These are phyloP conservation scores for Priceomyces haplophilus DNA, from an alignment of 805 yeast species.

Conservation along the genomic window DNA sequence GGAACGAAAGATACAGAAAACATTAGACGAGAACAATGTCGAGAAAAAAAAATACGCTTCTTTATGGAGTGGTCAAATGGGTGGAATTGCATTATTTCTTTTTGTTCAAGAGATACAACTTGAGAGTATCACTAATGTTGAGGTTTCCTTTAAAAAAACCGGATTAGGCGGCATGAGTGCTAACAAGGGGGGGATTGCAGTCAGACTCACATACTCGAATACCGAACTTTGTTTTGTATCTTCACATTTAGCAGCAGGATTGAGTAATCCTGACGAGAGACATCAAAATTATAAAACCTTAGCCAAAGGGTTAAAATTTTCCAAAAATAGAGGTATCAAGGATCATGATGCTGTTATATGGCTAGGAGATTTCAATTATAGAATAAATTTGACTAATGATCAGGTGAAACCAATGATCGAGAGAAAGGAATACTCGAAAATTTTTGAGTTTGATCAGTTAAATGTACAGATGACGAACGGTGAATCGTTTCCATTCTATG, in stretches of 20 bases:
- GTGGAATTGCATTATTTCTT: constrained; percentile 74
- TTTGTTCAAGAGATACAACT: constrained; percentile 57
- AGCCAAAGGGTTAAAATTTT: constrained; percentile 62
- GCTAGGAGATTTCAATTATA: constrained; percentile 93
- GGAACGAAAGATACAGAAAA: constrained; percentile 59
- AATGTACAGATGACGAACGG: constrained; percentile 65
- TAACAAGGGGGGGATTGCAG: constrained; percentile 76
- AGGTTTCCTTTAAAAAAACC: constrained; percentile 78
- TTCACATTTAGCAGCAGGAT: constrained; percentile 93
- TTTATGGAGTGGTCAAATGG: constrained; percentile 76
- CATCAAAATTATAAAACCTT: constrained; percentile 84
- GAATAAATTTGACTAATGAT: constrained; percentile 71
- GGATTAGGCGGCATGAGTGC: constrained; percentile 91
- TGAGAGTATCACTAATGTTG: constrained; percentile 55
- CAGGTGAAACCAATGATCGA: constrained; percentile 60
- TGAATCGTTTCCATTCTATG: constrained; percentile 69
- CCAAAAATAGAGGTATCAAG: constrained; percentile 43
- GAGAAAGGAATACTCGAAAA: constrained; percentile 40
- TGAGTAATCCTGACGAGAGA: constrained; percentile 74
- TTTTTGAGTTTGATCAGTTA: constrained; percentile 77
- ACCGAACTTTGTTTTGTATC: constrained; percentile 76
- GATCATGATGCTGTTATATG: constrained; percentile 88
- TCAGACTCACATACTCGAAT: constrained; percentile 61
- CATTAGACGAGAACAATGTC: constrained; percentile 36
- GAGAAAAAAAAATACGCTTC: constrained; percentile 47